phyloP scores from a whole-genome alignment of 441 rosid genomes.

The Adansonia rubrostipa region DNA sequence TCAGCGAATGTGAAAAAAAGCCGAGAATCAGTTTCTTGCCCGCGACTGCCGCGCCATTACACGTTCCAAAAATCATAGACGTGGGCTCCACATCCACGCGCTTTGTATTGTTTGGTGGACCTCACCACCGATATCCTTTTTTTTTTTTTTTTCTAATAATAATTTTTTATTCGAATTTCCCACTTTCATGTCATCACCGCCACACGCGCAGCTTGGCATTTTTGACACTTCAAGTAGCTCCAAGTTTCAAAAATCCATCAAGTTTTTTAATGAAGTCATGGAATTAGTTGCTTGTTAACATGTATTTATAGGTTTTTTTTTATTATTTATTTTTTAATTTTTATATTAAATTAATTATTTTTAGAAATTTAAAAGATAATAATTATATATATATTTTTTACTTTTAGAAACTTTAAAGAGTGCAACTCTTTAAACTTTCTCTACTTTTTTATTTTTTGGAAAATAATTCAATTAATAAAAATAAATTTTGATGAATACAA shows the following conservation, averaged over 20 bases:
- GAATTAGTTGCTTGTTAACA: too few relatives aligned
- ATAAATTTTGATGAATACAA: too few relatives aligned
- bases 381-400: too few relatives aligned
- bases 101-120: constrained; percentile 26
- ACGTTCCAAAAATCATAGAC: constrained; percentile 20
- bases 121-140: neutral
- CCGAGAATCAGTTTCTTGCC: neutral
- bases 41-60: constrained; percentile 34
- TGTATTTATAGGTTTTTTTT: too few relatives aligned
- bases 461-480: too few relatives aligned
- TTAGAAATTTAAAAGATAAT: too few relatives aligned
- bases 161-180: neutral
- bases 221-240: neutral
- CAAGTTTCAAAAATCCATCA: neutral
- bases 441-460: too few relatives aligned
- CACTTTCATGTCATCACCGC: neutral
- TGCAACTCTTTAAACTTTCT: too few relatives aligned
- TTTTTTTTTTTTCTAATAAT: neutral
- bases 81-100: constrained; percentile 45
- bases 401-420: too few relatives aligned
- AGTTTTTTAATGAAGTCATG: neutral
- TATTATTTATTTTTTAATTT: too few relatives aligned
- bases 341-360: too few relatives aligned
- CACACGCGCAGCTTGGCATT: constrained; percentile 13
- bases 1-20: neutral